Conservation (phyloP, 2,329 filamentous ascomycete genomes). For the Apiospora malaysiana region DNA sequence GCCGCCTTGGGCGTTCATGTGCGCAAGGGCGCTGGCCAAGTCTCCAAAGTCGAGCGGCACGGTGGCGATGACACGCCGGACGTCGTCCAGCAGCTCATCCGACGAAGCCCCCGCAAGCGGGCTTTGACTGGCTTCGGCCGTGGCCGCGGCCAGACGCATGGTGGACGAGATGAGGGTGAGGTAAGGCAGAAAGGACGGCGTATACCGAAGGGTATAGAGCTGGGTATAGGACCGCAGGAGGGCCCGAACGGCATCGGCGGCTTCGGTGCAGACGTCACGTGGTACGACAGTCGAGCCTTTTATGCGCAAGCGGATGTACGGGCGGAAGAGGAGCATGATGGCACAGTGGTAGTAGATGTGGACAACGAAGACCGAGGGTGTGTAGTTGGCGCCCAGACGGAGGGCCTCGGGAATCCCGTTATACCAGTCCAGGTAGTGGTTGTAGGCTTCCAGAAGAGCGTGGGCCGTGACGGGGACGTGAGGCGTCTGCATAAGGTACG, state of each 20-base stretch:
- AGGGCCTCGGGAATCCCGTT: constrained; percentile 68
- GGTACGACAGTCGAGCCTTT: constrained; percentile 68
- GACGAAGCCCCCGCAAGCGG: constrained; percentile 46
- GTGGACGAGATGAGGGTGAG: constrained; percentile 61
- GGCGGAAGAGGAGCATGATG: constrained; percentile 74
- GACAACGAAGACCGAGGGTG: constrained; percentile 73
- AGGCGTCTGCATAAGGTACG: constrained; percentile 74
- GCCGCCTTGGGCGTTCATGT: constrained; percentile 30
- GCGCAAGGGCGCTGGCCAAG: neutral
- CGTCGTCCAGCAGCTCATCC: constrained; percentile 28
- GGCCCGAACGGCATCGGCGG: constrained; percentile 63
- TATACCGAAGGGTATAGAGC: constrained; percentile 62
- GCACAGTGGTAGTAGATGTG: constrained; percentile 77
- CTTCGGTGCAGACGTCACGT: constrained; percentile 68
- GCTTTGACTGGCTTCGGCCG: no score
- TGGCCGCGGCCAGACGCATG: no score
- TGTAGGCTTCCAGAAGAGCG: constrained; percentile 68
- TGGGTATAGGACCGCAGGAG: constrained; percentile 62
- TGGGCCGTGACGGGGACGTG: constrained; percentile 67
- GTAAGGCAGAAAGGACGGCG: constrained; percentile 66
- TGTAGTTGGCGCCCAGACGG: constrained; percentile 70
- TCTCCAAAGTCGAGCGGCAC: neutral
- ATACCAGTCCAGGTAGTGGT: constrained; percentile 77
- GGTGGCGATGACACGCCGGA: constrained; percentile 27
- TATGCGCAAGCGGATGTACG: constrained; percentile 69